Evolutionary conservation across 129 eudicot species (phyloP), one percentile per base, ranked within the genome.

Genomic region (Flaveria sonorensis): DNA sequence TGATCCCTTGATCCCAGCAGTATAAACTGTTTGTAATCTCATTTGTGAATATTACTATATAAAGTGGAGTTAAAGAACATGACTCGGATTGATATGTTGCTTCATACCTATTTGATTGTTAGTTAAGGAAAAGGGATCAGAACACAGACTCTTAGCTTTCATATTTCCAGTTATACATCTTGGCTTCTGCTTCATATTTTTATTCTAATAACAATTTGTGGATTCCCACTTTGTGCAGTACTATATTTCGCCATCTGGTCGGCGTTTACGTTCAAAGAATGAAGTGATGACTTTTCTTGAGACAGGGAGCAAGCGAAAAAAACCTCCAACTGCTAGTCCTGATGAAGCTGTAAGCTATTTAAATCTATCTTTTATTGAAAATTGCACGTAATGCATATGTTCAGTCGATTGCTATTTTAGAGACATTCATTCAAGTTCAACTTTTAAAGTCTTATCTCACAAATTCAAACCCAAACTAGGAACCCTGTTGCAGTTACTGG

Each of bases 281-380:
- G 94, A 89, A 81, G 94, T 89, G 59, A 16, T 79, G 6, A 62
- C 55, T 66, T 89, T 74, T 81, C 70, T 89, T 21, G 82, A 80
- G 68, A 89, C 94, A 0, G 94, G 91, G 23, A 63, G 73, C 69
- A 85, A 83, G 77, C 76, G 55, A 21, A 86, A 77, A 77, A 82
- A 84, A 53, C 69, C 69, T 2, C 19, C 80, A 26, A 13, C 70
- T 43, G 10, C 82, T 73, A 88, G 73, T 71, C 68, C 83, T 45
- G 94, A 84, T 56, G 82, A 75, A 1, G 65, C 80, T 62, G 94
- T 89, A 42, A 79, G 89, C 76, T 61, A 47, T 64, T 42, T 20
- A 75, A 60, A 30, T 39, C 16, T 5, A 42, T 2, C 4, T 18
- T 70, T 62, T 75, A 32, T 7, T n/a, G 30, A 14, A 60, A 24